A percentile compares a stretch with the other conserved stretches of the same genome.
Evolutionary conservation across 2,329 filamentous ascomycete species (phyloP).

Genomic region (Fusarium annulatum): DNA sequence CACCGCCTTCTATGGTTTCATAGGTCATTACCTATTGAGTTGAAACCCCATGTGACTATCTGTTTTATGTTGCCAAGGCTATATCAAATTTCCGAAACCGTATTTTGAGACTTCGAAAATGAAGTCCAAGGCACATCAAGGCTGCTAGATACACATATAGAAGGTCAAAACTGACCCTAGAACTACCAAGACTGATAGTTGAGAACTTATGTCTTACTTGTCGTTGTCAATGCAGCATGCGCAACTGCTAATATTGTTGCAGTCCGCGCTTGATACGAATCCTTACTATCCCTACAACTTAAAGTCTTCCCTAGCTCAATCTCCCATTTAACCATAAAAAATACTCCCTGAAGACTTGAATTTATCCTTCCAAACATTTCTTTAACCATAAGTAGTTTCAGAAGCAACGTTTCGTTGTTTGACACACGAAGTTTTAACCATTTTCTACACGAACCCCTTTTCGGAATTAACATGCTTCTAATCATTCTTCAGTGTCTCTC

Average conservation of each 20-base stretch:
- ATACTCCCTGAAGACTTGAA: background rate
- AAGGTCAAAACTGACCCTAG: background rate
- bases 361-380: background rate
- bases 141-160: background rate
- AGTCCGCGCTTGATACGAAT: background rate
- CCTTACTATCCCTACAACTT: background rate
- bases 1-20: constrained; percentile 1
- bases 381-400: background rate
- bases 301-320: background rate
- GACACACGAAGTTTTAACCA: background rate
- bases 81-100: constrained; percentile 1
- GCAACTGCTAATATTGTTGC: background rate
- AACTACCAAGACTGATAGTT: background rate
- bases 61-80: background rate
- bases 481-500: background rate
- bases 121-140: background rate
- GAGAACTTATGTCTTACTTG: background rate
- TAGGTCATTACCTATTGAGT: background rate
- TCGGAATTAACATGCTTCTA: constrained; percentile 10
- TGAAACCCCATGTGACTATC: background rate
- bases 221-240: background rate
- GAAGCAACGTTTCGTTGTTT: background rate
- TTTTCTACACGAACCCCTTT: constrained; percentile 15
- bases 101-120: background rate
- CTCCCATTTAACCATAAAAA: background rate